phyloP scores from a whole-genome alignment of 306 rosid genomes.

The Geum urbanum region DNA sequence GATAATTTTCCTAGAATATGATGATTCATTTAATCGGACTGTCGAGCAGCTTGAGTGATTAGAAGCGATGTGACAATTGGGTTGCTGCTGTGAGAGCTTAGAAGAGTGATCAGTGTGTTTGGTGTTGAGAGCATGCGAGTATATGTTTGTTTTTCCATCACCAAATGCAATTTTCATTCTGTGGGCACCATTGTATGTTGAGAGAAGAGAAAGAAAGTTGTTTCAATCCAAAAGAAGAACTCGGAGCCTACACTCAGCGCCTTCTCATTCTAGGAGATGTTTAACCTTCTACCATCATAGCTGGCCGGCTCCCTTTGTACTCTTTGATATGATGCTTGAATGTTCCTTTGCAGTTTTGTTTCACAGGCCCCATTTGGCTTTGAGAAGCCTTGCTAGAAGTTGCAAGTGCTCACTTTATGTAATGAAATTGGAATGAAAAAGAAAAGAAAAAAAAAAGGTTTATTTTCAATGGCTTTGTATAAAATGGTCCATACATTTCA shows the following conservation, averaged over 20 bases:
- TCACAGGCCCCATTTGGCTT: constrained; percentile 31
- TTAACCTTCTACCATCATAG: constrained; percentile 23
- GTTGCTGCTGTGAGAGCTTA: constrained; percentile 36
- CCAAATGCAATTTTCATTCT: constrained; percentile 38
- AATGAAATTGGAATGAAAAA: constrained; percentile 11
- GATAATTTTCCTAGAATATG: constrained; percentile 36
- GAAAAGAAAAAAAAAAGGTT: not conserved
- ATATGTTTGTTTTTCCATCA: constrained; percentile 39
- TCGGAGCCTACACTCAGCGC: constrained; percentile 34
- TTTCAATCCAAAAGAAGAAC: not conserved
- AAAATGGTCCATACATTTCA: not conserved
- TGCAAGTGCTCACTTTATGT: constrained; percentile 24
- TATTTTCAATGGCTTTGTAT: not conserved
- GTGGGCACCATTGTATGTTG: constrained; percentile 33
- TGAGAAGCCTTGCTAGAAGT: constrained; percentile 18
- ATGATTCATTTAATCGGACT: constrained; percentile 16
- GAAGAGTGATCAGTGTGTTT: constrained; percentile 33
- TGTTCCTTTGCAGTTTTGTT: constrained; percentile 19
- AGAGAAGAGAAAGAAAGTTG: constrained; percentile 19
- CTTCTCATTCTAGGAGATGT: constrained; percentile 30
- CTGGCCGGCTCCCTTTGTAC: constrained; percentile 24
- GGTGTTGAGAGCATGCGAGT: constrained; percentile 43
- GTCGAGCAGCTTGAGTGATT: constrained; percentile 35
- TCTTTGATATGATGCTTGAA: constrained; percentile 19
- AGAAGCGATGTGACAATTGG: constrained; percentile 29